Evolutionary conservation across 225 moss, liverwort and hornwort genomes (phyloP), one percentile per base, ranked within the genome.

Genomic region (Thuidium tamariscinum): DNA sequence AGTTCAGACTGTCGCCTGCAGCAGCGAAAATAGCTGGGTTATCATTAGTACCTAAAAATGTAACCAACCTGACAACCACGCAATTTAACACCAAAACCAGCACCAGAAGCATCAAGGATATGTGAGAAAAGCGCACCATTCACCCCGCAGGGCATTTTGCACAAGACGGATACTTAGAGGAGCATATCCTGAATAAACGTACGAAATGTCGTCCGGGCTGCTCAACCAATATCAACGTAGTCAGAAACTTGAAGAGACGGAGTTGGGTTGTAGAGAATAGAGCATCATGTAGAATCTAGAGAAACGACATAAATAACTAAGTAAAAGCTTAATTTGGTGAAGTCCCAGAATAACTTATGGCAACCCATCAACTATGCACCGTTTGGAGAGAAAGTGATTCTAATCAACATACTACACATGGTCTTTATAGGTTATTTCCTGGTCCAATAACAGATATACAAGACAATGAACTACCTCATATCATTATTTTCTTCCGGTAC

Each of bases 181-280:
- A 83, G 98, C 98, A 93, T 97, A 99, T 90, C 98, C 98, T 79
- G 98, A 99, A 89, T 89, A 99, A n/a, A 99, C 97, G 81, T 99
- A 99, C 18, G 95, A 88, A 84, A 99, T 95, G 82, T 99, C 98
- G 72, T 88, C 95, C 76, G 98, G 98, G 91, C 96, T 98, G 95
- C 88, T 69, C 91, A 89, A 87, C 73, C 86, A 89, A 82, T 69
- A 87, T 72, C 83, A 74, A 77, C 46, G 65, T 56, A 66, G 62
- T 91, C 48, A 91, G 83, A 83, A 75, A 64, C 60, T 76, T 80
- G 29, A 82, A 17, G 68, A 74, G 68, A 68, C 17, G 36, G 55
- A 57, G 37, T 76, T 57, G 29, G 16, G 56, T 67, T 82, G 32
- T 68, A 32, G 48, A 67, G 82, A 82, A 59, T 48, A 37, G 37